Conservation (phyloP, 352 stramenopile species). For the Pythium pyrilobum region DNA sequence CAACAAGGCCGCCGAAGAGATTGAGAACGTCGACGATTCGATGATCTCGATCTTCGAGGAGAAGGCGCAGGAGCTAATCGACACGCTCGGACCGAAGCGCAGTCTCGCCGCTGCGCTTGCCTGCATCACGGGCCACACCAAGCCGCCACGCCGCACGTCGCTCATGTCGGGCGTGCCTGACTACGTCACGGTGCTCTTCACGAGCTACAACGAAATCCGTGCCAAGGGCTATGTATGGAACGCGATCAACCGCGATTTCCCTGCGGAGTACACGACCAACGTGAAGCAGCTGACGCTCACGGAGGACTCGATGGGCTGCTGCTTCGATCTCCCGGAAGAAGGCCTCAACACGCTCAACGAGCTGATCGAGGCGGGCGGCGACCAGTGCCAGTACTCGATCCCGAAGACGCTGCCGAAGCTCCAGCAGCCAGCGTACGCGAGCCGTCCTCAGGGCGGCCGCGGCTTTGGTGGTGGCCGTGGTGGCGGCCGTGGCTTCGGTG, state of each 20-base stretch:
- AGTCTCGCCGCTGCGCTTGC: slow-evolving; percentile 79
- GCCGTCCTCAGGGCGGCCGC: slow-evolving; percentile 26
- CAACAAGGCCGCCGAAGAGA: slow-evolving; percentile 74
- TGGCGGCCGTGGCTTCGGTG: slow-evolving; percentile 34
- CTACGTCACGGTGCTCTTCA: slow-evolving; percentile 87
- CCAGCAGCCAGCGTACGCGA: slow-evolving; percentile 55
- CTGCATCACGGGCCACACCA: slow-evolving; percentile 89
- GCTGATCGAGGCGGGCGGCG: slow-evolving; percentile 61
- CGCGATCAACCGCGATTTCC: slow-evolving; percentile 83
- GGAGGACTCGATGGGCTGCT: slow-evolving; percentile 82
- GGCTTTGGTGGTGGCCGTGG: slow-evolving; percentile 35
- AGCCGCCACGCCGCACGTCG: slow-evolving; percentile 66
- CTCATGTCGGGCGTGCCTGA: slow-evolving; percentile 88
- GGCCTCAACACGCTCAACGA: slow-evolving; percentile 61
- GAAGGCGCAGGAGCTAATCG: slow-evolving; percentile 59
- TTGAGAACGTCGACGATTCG: slow-evolving; percentile 66
- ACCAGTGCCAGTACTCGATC: slow-evolving; percentile 71
- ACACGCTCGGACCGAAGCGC: slow-evolving; percentile 51
- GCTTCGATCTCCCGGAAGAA: slow-evolving; percentile 86
- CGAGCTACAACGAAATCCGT: slow-evolving; percentile 75
- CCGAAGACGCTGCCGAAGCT: slow-evolving; percentile 74
- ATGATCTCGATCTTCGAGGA: slow-evolving; percentile 80
- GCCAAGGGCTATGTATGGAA: slow-evolving; percentile 92
- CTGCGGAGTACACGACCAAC: slow-evolving; percentile 61
- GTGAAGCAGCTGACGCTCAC: slow-evolving; percentile 90